phyloP scores from a whole-genome alignment of 2,329 filamentous ascomycete species.

The Pyrenochaeta sp. region DNA sequence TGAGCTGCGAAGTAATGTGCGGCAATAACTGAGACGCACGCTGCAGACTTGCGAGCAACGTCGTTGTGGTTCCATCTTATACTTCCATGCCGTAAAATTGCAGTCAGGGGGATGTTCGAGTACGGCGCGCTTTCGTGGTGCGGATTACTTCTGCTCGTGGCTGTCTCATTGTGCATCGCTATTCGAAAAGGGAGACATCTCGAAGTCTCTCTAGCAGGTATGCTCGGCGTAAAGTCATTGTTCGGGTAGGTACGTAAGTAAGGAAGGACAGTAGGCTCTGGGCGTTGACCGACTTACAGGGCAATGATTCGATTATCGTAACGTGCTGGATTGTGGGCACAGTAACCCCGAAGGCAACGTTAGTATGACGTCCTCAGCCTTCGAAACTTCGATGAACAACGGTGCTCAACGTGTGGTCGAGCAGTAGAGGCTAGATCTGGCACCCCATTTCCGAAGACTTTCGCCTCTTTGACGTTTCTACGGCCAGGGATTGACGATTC shows the following conservation, averaged over 20 bases:
- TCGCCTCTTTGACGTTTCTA: neutral
- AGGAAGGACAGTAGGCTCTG: neutral
- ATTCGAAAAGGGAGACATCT: neutral
- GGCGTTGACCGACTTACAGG: neutral
- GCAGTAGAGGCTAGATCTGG: neutral
- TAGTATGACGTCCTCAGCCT: neutral
- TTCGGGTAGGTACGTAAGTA: neutral
- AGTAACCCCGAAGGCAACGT: too few relatives aligned
- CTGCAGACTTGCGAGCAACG: neutral
- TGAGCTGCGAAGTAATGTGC: too few relatives aligned
- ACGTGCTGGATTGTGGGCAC: neutral
- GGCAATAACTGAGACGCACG: neutral
- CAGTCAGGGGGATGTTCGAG: neutral
- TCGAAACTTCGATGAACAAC: neutral
- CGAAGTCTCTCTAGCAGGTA: neutral
- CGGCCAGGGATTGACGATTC: neutral
- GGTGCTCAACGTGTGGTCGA: neutral
- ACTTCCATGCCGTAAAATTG: neutral
- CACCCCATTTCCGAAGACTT: neutral
- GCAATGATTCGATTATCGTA: neutral
- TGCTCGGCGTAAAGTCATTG: neutral
- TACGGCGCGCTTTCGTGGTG: neutral
- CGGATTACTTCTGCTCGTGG: neutral
- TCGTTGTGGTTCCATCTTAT: neutral
- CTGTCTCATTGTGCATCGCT: neutral